Conservation (phyloP, 2,329 filamentous ascomycete species). For the Biscogniauxia marginata region DNA sequence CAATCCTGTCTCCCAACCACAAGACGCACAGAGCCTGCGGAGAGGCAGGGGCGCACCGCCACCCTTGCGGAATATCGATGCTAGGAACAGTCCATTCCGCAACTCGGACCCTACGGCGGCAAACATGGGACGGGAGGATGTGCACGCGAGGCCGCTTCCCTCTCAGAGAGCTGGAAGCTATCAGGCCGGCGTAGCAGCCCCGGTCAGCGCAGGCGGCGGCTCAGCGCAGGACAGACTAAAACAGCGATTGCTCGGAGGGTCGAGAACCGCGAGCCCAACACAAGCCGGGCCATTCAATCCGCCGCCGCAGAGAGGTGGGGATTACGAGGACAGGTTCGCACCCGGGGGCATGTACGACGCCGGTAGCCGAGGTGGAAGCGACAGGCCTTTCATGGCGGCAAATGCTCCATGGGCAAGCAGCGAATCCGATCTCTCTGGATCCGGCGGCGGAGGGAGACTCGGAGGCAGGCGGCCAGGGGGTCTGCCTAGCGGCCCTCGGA, state of each 20-base stretch:
- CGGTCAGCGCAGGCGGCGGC: conserved; percentile 39
- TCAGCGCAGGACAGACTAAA: conserved; percentile 81
- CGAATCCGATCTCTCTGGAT: conserved; percentile 39
- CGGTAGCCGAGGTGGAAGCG: conserved; percentile 32
- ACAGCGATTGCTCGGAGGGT: conserved; percentile 71
- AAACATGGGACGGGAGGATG: conserved; percentile 33
- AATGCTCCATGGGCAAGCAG: conserved; percentile 48
- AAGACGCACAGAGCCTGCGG: conserved; percentile 44
- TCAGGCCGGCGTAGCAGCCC: conserved; percentile 52
- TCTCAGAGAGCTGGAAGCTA: conserved; percentile 75
- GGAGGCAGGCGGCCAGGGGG: conserved; percentile 37
- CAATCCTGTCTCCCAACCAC: conserved; percentile 35
- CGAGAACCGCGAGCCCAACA: conserved; percentile 56
- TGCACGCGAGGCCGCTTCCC: conserved; percentile 60
- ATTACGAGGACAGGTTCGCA: conserved; percentile 48
- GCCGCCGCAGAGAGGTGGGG: conserved; percentile 28
- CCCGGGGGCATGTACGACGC: conserved; percentile 45
- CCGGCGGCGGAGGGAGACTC: conserved; percentile 37
- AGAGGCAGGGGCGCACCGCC: conserved; percentile 40
- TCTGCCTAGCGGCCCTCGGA: conserved; percentile 39
- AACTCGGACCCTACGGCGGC: conserved; percentile 31
- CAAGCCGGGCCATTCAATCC: conserved; percentile 48
- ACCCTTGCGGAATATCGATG: conserved; percentile 28
- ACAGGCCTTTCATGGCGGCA: conserved; percentile 43
- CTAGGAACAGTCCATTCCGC: conserved; percentile 35